Conservation (phyloP, 2,329 filamentous ascomycete genomes). For the Fusarium circinatum region DNA sequence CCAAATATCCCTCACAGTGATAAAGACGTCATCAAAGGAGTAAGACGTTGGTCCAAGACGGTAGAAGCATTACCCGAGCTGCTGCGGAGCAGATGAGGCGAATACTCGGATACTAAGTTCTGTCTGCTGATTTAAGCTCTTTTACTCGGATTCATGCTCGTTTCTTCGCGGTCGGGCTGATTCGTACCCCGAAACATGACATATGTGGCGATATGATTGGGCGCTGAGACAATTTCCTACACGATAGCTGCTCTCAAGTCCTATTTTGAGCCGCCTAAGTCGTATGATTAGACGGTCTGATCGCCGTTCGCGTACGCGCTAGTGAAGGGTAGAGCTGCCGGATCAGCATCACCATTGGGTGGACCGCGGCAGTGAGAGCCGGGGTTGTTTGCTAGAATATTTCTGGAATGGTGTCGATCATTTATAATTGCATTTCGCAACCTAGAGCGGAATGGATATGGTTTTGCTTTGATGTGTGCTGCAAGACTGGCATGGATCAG, state of each 20-base stretch:
- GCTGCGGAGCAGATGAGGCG: neutral
- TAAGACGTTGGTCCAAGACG: fast-evolving
- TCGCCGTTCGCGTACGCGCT: neutral
- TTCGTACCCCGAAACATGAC: neutral
- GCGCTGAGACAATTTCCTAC: neutral
- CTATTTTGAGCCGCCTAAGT: neutral
- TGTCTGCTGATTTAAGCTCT: too few relatives aligned
- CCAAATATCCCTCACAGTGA: neutral
- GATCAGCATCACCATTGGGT: neutral
- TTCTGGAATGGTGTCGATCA: neutral
- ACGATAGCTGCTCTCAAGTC: neutral
- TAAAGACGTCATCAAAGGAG: neutral
- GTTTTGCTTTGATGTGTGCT: neutral
- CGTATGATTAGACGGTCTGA: neutral
- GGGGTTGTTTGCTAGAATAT: neutral
- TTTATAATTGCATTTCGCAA: neutral
- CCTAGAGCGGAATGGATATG: neutral
- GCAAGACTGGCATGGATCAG: neutral
- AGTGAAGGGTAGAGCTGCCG: neutral
- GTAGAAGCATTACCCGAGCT: neutral
- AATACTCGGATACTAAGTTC: neutral
- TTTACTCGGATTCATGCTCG: too few relatives aligned
- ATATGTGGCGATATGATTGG: neutral
- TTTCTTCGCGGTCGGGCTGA: neutral
- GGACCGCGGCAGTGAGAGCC: neutral